These are phyloP conservation scores for Darksidea phi DNA, from an alignment of 495 filamentous ascomycete species.

Conservation along the genomic window DNA sequence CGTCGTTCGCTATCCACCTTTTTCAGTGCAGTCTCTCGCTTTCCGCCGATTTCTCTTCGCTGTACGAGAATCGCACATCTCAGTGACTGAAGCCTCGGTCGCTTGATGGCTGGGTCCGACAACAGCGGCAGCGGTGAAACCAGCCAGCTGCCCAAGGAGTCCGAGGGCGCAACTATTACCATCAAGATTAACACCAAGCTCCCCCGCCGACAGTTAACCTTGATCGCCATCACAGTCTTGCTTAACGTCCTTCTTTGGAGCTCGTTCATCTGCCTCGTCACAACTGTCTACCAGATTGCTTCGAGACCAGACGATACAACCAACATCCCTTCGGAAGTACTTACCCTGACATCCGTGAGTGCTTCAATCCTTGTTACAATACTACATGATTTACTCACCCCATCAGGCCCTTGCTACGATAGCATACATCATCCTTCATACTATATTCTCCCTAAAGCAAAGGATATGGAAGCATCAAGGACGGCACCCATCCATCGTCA, in stretches of 20 bases:
- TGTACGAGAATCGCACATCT: not conserved
- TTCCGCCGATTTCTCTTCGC: constrained; percentile 4
- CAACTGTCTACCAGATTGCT: constrained; percentile 23
- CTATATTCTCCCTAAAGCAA: constrained; percentile 31
- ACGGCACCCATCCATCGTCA: constrained; percentile 24
- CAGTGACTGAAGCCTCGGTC: constrained; percentile 17
- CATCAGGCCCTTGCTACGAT: constrained; percentile 31
- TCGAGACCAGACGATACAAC: constrained; percentile 25
- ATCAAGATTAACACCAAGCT: constrained; percentile 20
- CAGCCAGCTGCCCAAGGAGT: constrained; percentile 22
- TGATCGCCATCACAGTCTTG: constrained; percentile 27
- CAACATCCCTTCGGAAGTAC: constrained; percentile 16
- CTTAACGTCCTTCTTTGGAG: constrained; percentile 35
- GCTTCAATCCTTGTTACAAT: not conserved
- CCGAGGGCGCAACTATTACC: constrained; percentile 13
- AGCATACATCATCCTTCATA: constrained; percentile 31
- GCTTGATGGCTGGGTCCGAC: constrained; percentile 31
- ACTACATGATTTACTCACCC: constrained; percentile 2
- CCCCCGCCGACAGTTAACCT: constrained; percentile 26
- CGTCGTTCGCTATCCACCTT: constrained; percentile 18
- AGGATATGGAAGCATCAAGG: constrained; percentile 30
- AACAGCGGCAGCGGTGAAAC: constrained; percentile 25
- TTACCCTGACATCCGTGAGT: constrained; percentile 35
- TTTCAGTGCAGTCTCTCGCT: not conserved
- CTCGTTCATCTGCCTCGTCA: constrained; percentile 23